Percentiles rank a stretch among this genome's conserved stretches.
phyloP scores from a whole-genome alignment of 2,329 filamentous ascomycete genomes.

The Fusarium sambucinum region DNA sequence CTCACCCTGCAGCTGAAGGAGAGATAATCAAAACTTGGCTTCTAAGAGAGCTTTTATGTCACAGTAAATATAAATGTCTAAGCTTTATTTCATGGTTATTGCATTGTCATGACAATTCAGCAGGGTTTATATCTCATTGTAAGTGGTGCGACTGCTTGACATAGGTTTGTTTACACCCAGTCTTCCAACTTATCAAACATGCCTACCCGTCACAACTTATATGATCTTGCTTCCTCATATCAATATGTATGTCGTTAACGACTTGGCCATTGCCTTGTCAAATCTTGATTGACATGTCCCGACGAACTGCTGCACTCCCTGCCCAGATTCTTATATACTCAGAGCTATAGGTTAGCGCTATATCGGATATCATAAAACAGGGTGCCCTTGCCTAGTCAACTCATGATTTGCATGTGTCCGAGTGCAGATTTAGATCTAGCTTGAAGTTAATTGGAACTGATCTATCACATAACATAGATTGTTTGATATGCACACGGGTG shows the following conservation, averaged over 20 bases:
- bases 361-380: not conserved
- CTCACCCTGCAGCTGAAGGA: not conserved
- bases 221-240: not conserved
- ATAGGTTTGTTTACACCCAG: too few relatives aligned
- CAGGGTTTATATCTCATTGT: too few relatives aligned
- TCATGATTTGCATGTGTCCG: not conserved
- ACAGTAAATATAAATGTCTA: not conserved
- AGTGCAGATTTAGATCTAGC: not conserved
- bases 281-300: not conserved
- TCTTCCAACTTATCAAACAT: not conserved
- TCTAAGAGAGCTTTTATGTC: not conserved
- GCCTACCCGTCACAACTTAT: not conserved
- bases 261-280: fast-evolving
- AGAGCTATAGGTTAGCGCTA: not conserved
- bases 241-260: too few relatives aligned
- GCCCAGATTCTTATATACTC: not conserved
- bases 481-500: slow-evolving; percentile 1
- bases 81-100: fast-evolving
- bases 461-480: slow-evolving; percentile 4
- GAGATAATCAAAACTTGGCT: not conserved
- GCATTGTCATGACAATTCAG: not conserved
- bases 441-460: not conserved
- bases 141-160: too few relatives aligned
- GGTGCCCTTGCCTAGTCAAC: not conserved
- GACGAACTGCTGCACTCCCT: not conserved